Conservation (phyloP, 805 yeast species). For the Nakazawaea sp. region DNA sequence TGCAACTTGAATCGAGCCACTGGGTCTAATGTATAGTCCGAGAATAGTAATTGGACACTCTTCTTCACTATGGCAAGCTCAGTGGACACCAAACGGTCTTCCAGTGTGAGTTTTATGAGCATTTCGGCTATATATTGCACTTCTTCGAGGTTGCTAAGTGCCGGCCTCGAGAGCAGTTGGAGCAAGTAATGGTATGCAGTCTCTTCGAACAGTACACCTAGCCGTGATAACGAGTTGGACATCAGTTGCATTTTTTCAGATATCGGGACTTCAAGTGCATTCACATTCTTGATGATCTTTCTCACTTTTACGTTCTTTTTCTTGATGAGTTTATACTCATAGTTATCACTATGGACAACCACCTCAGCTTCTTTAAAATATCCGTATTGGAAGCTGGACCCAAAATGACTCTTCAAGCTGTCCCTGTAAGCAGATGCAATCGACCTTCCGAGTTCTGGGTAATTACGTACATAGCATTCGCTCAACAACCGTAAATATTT, state of each 20-base stretch:
- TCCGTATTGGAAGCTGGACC: conserved; percentile 1
- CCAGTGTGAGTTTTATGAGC: not conserved
- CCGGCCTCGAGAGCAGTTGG: not conserved
- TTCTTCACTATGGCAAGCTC: conserved; percentile 6
- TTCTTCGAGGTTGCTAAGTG: not conserved
- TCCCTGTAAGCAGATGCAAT: not conserved
- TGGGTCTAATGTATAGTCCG: not conserved
- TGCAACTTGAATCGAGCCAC: not conserved
- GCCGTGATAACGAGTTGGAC: not conserved
- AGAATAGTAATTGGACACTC: not conserved
- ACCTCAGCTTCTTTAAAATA: not conserved
- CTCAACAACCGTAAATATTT: conserved; percentile 1
- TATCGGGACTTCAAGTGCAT: not conserved
- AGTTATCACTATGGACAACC: not conserved
- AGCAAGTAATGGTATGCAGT: not conserved
- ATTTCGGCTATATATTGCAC: not conserved
- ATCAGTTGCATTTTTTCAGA: conserved; percentile 3
- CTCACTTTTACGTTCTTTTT: not conserved
- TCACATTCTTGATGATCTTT: not conserved
- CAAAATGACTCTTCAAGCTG: not conserved
- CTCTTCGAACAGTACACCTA: not conserved
- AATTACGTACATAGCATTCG: not conserved
- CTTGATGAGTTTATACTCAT: conserved; percentile 3
- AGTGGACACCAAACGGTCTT: not conserved
- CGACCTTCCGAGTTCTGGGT: conserved; percentile 3